Evolutionary conservation across 768 basidiomycete genomes (phyloP).

Genomic region (Boletus tylopilopsis): DNA sequence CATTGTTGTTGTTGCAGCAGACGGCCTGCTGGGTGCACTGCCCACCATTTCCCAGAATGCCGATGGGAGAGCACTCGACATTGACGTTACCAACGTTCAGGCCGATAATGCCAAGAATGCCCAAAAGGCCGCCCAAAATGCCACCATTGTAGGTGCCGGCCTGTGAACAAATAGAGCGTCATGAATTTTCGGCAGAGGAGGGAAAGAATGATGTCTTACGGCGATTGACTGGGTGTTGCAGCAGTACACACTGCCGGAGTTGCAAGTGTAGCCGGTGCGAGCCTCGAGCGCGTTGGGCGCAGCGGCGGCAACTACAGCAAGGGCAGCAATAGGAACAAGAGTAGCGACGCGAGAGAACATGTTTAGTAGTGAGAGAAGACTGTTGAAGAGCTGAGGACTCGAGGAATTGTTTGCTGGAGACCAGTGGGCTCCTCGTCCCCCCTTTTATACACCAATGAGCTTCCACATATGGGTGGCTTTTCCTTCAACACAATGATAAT

Average conservation of each 20-base stretch:
- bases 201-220: background rate
- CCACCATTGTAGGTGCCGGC: accelerated
- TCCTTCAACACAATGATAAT: too few relatives aligned
- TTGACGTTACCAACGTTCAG: background rate
- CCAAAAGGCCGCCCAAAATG: background rate
- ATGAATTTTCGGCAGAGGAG: background rate
- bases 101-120: background rate
- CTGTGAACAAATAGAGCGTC: background rate
- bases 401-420: background rate
- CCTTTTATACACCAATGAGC: background rate
- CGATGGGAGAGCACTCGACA: background rate
- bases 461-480: background rate
- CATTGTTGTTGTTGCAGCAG: conserved; percentile 11
- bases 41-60: background rate
- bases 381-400: background rate
- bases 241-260: background rate
- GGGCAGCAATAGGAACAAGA: background rate
- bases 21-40: conserved; percentile 12
- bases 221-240: background rate
- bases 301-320: background rate
- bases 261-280: background rate
- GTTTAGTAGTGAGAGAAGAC: background rate
- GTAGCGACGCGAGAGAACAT: background rate
- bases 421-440: background rate
- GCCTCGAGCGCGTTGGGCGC: background rate